A percentile compares a stretch with the other conserved stretches of the same genome.
phyloP scores from a whole-genome alignment of 495 filamentous ascomycete genomes.

The Hypoxylon fuscum region DNA sequence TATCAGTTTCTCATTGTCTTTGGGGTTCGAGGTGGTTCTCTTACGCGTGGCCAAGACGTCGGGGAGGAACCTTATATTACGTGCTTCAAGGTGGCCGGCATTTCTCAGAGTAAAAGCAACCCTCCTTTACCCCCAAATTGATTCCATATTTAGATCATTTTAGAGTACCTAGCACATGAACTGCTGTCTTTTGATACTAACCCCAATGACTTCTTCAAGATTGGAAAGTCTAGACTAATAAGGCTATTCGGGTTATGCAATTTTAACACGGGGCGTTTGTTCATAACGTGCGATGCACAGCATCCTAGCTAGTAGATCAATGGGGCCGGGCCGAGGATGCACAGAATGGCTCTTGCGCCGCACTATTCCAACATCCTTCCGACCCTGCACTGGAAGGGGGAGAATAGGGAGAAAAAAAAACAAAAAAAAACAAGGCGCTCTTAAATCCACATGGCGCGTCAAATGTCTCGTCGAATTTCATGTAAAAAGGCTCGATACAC shows the following conservation, averaged over 20 bases:
- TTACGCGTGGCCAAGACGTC: conserved; percentile 24
- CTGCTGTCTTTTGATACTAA: conserved; percentile 10
- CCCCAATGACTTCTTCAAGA: conserved; percentile 5
- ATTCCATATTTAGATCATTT: conserved; percentile 6
- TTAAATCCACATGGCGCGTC: conserved; percentile 13
- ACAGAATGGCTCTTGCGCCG: conserved; percentile 33
- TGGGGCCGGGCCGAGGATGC: conserved; percentile 39
- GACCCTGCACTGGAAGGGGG: conserved; percentile 33
- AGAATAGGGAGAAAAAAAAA: conserved; percentile 2
- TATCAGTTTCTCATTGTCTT: conserved; percentile 8
- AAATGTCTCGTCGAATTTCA: conserved; percentile 10
- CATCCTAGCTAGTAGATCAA: conserved; percentile 36
- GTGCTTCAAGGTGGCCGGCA: conserved; percentile 30
- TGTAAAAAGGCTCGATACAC: conserved; percentile 11
- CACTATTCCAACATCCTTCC: conserved; percentile 34
- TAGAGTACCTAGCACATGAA: conserved; percentile 16
- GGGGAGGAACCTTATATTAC: conserved; percentile 25
- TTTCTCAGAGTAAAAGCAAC: conserved; percentile 29
- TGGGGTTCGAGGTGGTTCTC: background rate
- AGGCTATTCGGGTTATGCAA: conserved; percentile 19
- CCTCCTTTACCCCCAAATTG: conserved; percentile 7
- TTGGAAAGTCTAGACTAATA: conserved; percentile 18
- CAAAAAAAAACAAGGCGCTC: conserved; percentile 11
- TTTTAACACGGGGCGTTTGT: conserved; percentile 17
- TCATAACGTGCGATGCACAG: conserved; percentile 36